Base-by-base conservation (phyloP, 495 filamentous ascomycete species). In the Xylaria grammica region DNA sequence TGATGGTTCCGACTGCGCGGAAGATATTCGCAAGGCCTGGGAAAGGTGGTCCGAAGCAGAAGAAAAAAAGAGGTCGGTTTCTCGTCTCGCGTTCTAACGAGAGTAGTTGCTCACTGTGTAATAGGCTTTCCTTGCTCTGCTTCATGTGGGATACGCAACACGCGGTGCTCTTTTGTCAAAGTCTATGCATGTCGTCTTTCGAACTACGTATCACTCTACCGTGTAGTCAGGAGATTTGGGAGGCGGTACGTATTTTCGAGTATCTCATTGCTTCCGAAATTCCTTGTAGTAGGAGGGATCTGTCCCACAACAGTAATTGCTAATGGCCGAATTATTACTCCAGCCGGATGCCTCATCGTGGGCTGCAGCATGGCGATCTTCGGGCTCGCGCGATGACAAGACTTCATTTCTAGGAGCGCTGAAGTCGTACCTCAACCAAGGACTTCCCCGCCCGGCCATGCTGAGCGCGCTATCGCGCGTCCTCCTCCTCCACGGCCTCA, bases 81-180 rank as follows among this genome's bases (percentile, higher is more conserved):
- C 19, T 4, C 26, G 11, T 42, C 54, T n/a, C 46, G 24, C n/a
- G 29, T 15, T 30, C 4, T 1, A 11, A 36, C 54, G 10, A 20
- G 53, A 4, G 29, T 49, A 36, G 26, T 56, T 38, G 60, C 45
- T 30, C 60, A 62, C 51, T 38, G 59, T 3, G 8, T 19, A 17
- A 11, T 13, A 80, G 78, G 27, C 70, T 86, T 7, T 80, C 81
- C 0, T 77, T 86, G 52, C 75, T 84, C 30, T 85, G 82, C 60
- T 88, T 87, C 63, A 85, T 87, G 79, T 86, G 83, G 84, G 84
- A 86, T 61, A 83, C 81, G 0, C 82, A 85, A 65, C 83, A 85
- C 62, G 82, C 84, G 1, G 82, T 85, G 0, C 72, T 86, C 4
- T 86, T 85, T 68, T 86, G 80, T 22, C 84, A 86, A 65, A 84